These are phyloP conservation scores for Hysterium pulicare DNA, from an alignment of 2,329 filamentous ascomycete genomes.

Conservation along the genomic window DNA sequence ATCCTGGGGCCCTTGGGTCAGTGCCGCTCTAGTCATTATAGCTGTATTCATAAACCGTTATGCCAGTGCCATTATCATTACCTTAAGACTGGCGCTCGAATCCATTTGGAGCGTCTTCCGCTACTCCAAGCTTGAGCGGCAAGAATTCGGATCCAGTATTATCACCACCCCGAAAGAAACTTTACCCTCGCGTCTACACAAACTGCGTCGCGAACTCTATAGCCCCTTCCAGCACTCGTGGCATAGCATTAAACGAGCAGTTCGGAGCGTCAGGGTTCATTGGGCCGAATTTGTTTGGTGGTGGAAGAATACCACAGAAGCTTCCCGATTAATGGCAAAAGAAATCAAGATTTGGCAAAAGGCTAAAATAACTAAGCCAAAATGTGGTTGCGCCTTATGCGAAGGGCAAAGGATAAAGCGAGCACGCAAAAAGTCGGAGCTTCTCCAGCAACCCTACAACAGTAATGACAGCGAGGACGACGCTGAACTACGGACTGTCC, in stretches of 20 bases:
- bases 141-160: background rate
- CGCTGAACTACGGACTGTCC: background rate
- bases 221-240: background rate
- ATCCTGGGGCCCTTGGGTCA: constrained; percentile 1
- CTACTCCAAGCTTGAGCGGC: background rate
- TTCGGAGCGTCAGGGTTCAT: background rate
- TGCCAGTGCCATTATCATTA: background rate
- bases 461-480: constrained; percentile 1
- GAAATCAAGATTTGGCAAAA: background rate
- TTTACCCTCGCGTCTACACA: background rate
- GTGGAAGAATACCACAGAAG: constrained; percentile 2
- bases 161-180: background rate
- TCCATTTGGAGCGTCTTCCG: background rate
- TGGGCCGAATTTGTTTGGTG: background rate
- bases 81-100: background rate
- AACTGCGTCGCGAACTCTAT: background rate
- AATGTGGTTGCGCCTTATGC: background rate
- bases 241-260: background rate
- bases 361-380: background rate
- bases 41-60: constrained; percentile 2
- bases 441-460: background rate
- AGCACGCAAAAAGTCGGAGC: background rate
- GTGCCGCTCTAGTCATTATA: background rate
- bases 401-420: background rate
- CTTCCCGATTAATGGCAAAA: background rate